Conservation (phyloP, 2,329 filamentous ascomycete genomes). For the Lecanicillium sp. region DNA sequence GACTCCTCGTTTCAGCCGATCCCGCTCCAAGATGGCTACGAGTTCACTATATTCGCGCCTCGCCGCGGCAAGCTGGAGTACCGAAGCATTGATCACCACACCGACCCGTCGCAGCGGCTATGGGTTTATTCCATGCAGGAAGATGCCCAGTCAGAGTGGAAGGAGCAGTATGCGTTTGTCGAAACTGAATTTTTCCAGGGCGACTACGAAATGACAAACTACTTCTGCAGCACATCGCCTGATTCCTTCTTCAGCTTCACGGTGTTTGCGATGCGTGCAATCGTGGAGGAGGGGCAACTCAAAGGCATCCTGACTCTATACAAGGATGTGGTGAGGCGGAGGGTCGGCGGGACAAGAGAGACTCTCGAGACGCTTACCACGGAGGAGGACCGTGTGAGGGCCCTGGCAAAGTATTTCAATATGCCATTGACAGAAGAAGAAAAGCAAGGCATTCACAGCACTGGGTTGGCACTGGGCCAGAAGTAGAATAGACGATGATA, state of each 20-base stretch:
- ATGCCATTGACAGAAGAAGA: slow-evolving; percentile 40
- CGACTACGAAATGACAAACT: slow-evolving; percentile 41
- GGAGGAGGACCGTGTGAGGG: slow-evolving; percentile 41
- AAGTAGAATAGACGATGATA: slow-evolving; percentile 1
- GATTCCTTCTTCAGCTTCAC: slow-evolving; percentile 29
- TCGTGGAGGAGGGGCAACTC: slow-evolving; percentile 16
- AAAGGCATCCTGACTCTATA: slow-evolving; percentile 36
- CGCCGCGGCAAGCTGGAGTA: slow-evolving; percentile 36
- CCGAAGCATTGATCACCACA: slow-evolving; percentile 21
- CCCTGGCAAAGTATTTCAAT: slow-evolving; percentile 41
- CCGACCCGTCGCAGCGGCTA: slow-evolving; percentile 23
- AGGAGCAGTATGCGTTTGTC: slow-evolving; percentile 42
- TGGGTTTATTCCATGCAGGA: slow-evolving; percentile 31
- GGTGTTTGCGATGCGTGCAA: slow-evolving; percentile 25
- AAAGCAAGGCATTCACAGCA: slow-evolving; percentile 38
- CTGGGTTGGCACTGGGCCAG: slow-evolving; percentile 12
- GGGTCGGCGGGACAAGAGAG: slow-evolving; percentile 26
- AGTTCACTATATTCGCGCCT: slow-evolving; percentile 31
- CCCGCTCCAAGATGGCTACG: slow-evolving; percentile 17
- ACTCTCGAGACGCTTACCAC: slow-evolving; percentile 32
- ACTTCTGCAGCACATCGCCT: slow-evolving; percentile 24
- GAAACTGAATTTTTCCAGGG: slow-evolving; percentile 38
- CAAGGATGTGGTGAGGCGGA: slow-evolving; percentile 35
- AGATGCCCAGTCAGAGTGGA: slow-evolving; percentile 28
- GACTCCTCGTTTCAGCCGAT: slow-evolving; percentile 28